Evolutionary conservation across 352 stramenopile genomes (phyloP).

Genomic region (Phytopythium boreale): DNA sequence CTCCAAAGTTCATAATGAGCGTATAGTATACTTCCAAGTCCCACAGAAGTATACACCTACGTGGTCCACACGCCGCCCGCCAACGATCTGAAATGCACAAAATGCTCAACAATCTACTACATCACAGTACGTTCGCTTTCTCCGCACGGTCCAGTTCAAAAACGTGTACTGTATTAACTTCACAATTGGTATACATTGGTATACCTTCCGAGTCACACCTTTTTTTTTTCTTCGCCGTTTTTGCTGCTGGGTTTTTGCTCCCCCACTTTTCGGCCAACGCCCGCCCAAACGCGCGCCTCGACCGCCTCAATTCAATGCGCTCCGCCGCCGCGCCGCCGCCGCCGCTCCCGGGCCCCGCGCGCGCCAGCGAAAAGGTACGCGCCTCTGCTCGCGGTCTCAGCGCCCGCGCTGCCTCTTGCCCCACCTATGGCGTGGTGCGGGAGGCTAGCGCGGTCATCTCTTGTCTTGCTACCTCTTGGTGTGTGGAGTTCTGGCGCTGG

Average conservation of each 20-base stretch:
- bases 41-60: background rate
- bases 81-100: background rate
- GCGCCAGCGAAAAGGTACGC: background rate
- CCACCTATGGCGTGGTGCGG: background rate
- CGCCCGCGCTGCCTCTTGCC: background rate
- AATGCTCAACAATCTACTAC: too few relatives aligned
- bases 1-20: background rate
- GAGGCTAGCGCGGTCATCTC: too few relatives aligned
- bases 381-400: background rate
- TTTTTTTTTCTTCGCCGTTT: background rate
- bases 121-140: too few relatives aligned
- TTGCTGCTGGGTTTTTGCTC: background rate
- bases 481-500: too few relatives aligned
- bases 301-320: constrained; percentile 1
- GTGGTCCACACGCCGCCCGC: background rate
- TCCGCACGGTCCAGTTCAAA: too few relatives aligned
- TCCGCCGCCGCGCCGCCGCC: constrained; percentile 3
- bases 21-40: background rate
- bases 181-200: too few relatives aligned
- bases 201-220: too few relatives aligned
- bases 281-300: background rate
- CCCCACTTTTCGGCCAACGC: background rate
- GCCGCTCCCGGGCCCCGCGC: background rate
- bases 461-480: too few relatives aligned
- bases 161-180: too few relatives aligned